phyloP scores from a whole-genome alignment of 768 basidiomycete species.

The Russula vinacea region DNA sequence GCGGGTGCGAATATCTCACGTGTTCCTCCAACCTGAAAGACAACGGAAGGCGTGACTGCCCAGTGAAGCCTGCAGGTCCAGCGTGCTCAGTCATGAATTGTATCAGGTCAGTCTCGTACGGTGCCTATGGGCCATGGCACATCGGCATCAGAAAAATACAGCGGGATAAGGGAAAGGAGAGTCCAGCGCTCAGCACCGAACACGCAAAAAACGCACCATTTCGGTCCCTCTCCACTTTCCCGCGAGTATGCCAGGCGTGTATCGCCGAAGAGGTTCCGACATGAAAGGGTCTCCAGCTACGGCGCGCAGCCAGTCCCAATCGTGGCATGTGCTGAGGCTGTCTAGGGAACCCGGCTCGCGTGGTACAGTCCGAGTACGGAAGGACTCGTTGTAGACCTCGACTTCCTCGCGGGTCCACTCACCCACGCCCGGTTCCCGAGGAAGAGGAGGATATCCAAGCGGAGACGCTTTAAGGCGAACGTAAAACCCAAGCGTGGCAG shows the following conservation, averaged over 20 bases:
- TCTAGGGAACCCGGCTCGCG: conserved; percentile 7
- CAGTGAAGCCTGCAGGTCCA: conserved; percentile 8
- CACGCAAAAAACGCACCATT: conserved; percentile 21
- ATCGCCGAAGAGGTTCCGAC: conserved; percentile 8
- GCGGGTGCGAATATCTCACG: conserved; percentile 5
- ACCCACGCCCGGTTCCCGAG: not conserved
- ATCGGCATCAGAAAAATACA: conserved; percentile 4
- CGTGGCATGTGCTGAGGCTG: conserved; percentile 6
- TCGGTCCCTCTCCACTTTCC: conserved; percentile 22
- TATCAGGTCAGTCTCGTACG: conserved; percentile 6
- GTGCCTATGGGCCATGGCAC: conserved; percentile 10
- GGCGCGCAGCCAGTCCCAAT: conserved; percentile 22
- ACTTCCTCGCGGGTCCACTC: conserved; percentile 20
- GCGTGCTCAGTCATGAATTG: conserved; percentile 14
- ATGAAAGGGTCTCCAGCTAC: conserved; percentile 11
- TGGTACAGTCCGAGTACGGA: conserved; percentile 11
- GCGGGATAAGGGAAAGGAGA: not conserved
- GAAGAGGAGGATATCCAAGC: not conserved
- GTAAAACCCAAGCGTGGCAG: conserved; percentile 25
- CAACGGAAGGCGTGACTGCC: conserved; percentile 13
- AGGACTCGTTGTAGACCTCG: conserved; percentile 19
- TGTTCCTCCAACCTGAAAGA: conserved; percentile 27
- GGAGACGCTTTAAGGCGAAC: conserved; percentile 23
- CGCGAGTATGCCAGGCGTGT: conserved; percentile 16
- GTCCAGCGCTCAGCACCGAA: conserved; percentile 1